phyloP scores from a whole-genome alignment of 768 basidiomycete genomes.

The Hortiboletus campestris region DNA sequence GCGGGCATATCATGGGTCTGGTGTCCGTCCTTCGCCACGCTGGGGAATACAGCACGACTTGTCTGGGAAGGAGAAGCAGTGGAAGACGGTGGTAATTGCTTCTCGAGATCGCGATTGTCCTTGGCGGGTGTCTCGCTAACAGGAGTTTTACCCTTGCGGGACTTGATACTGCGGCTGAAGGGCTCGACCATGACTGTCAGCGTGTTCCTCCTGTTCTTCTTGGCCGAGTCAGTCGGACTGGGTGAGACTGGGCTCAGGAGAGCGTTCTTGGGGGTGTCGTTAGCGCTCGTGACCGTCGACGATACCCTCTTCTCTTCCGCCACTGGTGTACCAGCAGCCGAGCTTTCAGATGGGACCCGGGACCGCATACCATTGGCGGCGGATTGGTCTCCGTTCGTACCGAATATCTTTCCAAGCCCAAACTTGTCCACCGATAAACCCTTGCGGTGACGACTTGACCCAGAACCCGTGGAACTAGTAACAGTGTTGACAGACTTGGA shows the following conservation, averaged over 20 bases:
- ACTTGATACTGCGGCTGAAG: constrained; percentile 48
- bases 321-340: constrained; percentile 22
- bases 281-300: not conserved
- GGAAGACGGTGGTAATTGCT: constrained; percentile 32
- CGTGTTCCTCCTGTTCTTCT: constrained; percentile 74
- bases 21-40: constrained; percentile 27
- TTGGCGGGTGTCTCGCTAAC: constrained; percentile 40
- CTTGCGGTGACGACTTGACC: constrained; percentile 55
- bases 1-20: constrained; percentile 49
- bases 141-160: constrained; percentile 35
- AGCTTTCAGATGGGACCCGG: constrained; percentile 44
- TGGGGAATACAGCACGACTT: constrained; percentile 26
- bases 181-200: constrained; percentile 87
- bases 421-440: constrained; percentile 80
- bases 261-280: constrained; percentile 27
- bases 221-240: constrained; percentile 36
- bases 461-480: constrained; percentile 38
- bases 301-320: constrained; percentile 20
- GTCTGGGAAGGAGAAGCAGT: constrained; percentile 30
- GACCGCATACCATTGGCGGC: constrained; percentile 35
- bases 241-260: constrained; percentile 38
- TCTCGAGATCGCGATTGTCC: constrained; percentile 39
- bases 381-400: constrained; percentile 37
- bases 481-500: constrained; percentile 28
- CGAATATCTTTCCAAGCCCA: constrained; percentile 74